A percentile compares a stretch with the other conserved stretches of the same genome.
phyloP scores from a whole-genome alignment of 2,329 filamentous ascomycete species.

The Xylariomycetidae sp. region DNA sequence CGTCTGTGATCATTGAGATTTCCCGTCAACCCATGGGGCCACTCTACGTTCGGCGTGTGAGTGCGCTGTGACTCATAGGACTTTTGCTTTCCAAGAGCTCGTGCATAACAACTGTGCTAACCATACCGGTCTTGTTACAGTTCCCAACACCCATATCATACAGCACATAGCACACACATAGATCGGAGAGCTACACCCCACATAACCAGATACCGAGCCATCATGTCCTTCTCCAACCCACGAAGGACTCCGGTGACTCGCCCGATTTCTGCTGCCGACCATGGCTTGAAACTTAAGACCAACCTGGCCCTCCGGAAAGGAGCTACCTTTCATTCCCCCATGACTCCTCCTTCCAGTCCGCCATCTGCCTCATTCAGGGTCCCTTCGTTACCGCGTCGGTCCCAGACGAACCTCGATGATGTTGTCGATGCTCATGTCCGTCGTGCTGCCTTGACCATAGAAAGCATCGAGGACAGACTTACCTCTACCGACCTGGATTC shows the following conservation, averaged over 20 bases:
- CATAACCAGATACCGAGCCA: constrained; percentile 19
- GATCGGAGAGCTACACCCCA: too few species aligned
- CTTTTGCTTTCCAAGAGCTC: constrained; percentile 15
- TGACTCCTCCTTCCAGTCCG: constrained; percentile 35
- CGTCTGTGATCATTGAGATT: constrained; percentile 13
- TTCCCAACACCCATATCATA: constrained; percentile 14
- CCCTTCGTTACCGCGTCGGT: constrained; percentile 57
- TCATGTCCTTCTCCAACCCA: constrained; percentile 46
- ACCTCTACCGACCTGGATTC: constrained; percentile 37
- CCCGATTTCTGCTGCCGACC: constrained; percentile 34
- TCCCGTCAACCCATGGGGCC: constrained; percentile 20
- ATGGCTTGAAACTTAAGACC: constrained; percentile 45
- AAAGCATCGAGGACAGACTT: constrained; percentile 60
- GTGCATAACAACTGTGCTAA: constrained; percentile 26
- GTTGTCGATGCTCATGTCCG: constrained; percentile 65
- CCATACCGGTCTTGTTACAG: constrained; percentile 16
- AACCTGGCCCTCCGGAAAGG: constrained; percentile 63
- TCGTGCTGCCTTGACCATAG: constrained; percentile 63
- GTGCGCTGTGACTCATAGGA: constrained; percentile 28
- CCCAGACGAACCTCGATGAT: constrained; percentile 67
- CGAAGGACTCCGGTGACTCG: constrained; percentile 42
- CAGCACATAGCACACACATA: constrained; percentile 8
- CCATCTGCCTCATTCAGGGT: constrained; percentile 36
- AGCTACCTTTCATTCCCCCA: constrained; percentile 60
- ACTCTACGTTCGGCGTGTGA: constrained; percentile 18